Evolutionary conservation across 2,329 filamentous ascomycete species (phyloP).

Genomic region (Zarea fungicola): DNA sequence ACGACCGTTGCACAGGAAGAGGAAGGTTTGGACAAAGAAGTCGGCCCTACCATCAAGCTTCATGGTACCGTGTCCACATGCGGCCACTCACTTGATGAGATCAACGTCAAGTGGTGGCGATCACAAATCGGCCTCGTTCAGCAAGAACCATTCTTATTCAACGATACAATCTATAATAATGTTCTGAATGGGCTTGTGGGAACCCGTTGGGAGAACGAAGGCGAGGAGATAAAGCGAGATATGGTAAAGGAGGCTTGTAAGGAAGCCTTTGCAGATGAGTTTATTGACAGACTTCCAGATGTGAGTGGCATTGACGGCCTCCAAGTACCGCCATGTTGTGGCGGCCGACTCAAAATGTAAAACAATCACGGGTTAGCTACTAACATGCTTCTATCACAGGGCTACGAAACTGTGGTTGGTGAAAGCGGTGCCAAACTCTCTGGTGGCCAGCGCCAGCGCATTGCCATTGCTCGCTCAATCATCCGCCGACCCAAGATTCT

Average conservation of each 20-base stretch:
- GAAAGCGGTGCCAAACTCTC: conserved; percentile 74
- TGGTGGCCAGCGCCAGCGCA: conserved; percentile 69
- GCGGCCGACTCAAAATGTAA: not conserved
- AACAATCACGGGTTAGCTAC: too few relatives aligned
- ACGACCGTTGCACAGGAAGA: too few relatives aligned
- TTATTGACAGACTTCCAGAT: conserved; percentile 57
- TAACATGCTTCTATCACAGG: conserved; percentile 36
- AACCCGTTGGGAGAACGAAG: conserved; percentile 46
- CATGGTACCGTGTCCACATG: conserved; percentile 45
- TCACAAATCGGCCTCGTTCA: conserved; percentile 61
- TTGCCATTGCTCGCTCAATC: conserved; percentile 65
- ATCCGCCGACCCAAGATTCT: conserved; percentile 63
- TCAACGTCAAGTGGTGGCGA: conserved; percentile 61
- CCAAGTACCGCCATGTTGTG: not conserved
- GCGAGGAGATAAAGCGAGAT: conserved; percentile 50
- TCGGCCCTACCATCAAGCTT: conserved; percentile 41
- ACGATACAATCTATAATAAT: conserved; percentile 59
- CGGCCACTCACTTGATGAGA: conserved; percentile 47
- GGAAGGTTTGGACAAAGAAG: conserved; percentile 24
- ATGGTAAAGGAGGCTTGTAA: conserved; percentile 60
- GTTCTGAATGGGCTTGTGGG: conserved; percentile 55
- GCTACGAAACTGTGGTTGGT: conserved; percentile 69
- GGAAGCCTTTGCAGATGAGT: conserved; percentile 65
- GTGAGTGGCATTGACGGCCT: conserved; percentile 25
- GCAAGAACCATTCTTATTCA: conserved; percentile 65